These are phyloP conservation scores for Aspergillus brunneoviolaceus DNA, from an alignment of 2,329 filamentous ascomycete species.

Conservation along the genomic window DNA sequence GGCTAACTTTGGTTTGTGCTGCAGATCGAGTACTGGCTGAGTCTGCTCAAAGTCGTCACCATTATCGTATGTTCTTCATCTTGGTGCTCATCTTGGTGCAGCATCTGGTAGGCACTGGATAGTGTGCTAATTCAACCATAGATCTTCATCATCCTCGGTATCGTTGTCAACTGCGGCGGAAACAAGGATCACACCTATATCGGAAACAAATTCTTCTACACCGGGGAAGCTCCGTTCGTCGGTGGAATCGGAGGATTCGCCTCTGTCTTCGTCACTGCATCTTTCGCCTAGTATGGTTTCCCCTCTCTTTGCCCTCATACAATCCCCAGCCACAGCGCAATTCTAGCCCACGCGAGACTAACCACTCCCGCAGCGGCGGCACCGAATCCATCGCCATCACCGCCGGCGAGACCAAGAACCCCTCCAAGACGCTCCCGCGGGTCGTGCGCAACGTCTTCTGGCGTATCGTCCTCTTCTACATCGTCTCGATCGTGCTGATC, in stretches of 20 bases:
- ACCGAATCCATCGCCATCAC: slow-evolving; percentile 67
- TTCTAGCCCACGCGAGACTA: slow-evolving; percentile 11
- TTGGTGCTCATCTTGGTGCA: neutral
- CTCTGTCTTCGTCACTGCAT: slow-evolving; percentile 63
- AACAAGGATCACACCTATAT: slow-evolving; percentile 57
- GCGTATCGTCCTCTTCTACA: slow-evolving; percentile 59
- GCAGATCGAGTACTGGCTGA: slow-evolving; percentile 44
- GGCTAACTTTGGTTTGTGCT: neutral
- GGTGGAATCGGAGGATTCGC: slow-evolving; percentile 65
- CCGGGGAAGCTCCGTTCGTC: slow-evolving; percentile 63
- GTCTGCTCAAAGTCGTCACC: slow-evolving; percentile 43
- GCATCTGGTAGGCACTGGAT: slow-evolving; percentile 26
- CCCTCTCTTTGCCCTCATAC: neutral
- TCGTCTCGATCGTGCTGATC: slow-evolving; percentile 54
- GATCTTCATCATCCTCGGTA: slow-evolving; percentile 64
- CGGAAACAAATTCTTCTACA: slow-evolving; percentile 58
- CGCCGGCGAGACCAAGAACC: slow-evolving; percentile 65
- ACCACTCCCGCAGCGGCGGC: slow-evolving; percentile 45
- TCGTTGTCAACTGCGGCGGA: slow-evolving; percentile 60
- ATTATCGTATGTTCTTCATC: slow-evolving; percentile 35
- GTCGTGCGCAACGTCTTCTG: slow-evolving; percentile 67
- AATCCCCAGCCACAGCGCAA: neutral
- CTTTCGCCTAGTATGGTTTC: slow-evolving; percentile 54
- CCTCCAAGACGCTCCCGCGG: slow-evolving; percentile 59
- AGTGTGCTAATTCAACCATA: slow-evolving; percentile 31